phyloP scores from a whole-genome alignment of 192 early-diverging fungal genomes.

The Gonapodya sp. region DNA sequence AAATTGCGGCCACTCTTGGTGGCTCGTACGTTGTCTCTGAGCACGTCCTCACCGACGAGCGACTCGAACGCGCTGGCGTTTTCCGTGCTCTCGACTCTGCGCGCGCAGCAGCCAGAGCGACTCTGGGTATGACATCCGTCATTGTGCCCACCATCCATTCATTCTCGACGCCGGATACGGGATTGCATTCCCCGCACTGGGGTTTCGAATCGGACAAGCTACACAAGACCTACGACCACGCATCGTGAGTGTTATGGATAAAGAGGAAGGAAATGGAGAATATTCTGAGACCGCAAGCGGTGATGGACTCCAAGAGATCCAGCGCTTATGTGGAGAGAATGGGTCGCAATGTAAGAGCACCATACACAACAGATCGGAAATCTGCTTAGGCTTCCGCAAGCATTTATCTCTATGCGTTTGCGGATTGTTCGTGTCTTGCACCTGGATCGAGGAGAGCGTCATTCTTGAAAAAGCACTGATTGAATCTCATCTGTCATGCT shows the following conservation, averaged over 20 bases:
- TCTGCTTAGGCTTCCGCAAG: no score
- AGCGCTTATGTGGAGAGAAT: no score
- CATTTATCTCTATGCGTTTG: no score
- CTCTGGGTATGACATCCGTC: constrained; percentile 38
- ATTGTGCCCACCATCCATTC: constrained; percentile 49
- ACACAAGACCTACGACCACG: constrained; percentile 85
- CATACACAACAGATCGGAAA: no score
- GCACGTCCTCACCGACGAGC: constrained; percentile 32
- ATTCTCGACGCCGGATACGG: constrained; percentile 74
- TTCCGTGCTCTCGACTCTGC: constrained; percentile 16
- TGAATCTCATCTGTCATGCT: constrained; percentile 10
- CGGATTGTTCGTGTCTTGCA: no score
- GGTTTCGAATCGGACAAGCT: constrained; percentile 79
- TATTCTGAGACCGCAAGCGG: no score
- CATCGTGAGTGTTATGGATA: constrained; percentile 69
- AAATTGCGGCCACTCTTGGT: background rate
- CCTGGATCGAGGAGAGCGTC: no score
- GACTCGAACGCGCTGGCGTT: constrained; percentile 16
- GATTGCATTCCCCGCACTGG: constrained; percentile 79
- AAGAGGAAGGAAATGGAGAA: no score
- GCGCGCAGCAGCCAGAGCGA: constrained; percentile 35
- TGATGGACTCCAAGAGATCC: no score
- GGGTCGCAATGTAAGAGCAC: no score
- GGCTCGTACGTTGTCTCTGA: constrained; percentile 29
- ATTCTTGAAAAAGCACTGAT: no score